These are phyloP conservation scores for Pestalotiopsis sp. DNA, from an alignment of 2,329 filamentous ascomycete genomes.

Conservation along the genomic window DNA sequence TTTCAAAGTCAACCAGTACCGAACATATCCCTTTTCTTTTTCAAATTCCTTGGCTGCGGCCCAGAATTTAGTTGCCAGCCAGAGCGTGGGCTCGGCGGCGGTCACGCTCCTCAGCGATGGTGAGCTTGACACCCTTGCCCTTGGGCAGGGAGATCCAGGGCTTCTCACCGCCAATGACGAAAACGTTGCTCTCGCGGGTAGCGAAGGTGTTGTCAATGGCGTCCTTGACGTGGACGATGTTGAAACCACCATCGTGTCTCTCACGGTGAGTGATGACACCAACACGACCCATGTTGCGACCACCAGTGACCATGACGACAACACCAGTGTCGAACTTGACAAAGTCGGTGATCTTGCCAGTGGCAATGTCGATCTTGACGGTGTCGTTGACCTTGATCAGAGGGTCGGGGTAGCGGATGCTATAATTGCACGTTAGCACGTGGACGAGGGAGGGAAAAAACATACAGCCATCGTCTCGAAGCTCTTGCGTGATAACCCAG, in stretches of 20 bases:
- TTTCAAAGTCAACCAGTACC: conserved; percentile 34
- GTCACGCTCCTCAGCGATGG: conserved; percentile 98
- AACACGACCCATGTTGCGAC: conserved; percentile 99
- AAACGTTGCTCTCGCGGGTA: conserved; percentile 99
- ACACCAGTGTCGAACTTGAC: conserved; percentile 99
- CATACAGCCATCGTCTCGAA: conserved; percentile 57
- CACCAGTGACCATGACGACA: conserved; percentile 98
- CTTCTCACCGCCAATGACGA: conserved; percentile 98
- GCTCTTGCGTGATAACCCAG: conserved; percentile 33
- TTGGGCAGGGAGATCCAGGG: conserved; percentile 99
- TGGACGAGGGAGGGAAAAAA: conserved; percentile 31
- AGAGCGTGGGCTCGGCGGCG: conserved; percentile 76
- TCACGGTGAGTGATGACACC: conserved; percentile 99
- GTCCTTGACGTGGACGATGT: conserved; percentile 99
- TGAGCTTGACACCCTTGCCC: conserved; percentile 99
- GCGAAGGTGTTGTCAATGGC: conserved; percentile 99
- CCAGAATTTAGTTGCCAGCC: conserved; percentile 50
- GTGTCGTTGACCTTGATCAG: conserved; percentile 99
- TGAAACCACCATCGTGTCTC: conserved; percentile 99
- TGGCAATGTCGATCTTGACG: conserved; percentile 96
- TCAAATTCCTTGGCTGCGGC: conserved; percentile 22
- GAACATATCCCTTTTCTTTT: conserved; percentile 25
- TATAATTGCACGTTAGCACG: conserved; percentile 52
- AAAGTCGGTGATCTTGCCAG: conserved; percentile 97
- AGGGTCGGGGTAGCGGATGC: conserved; percentile 99